These are phyloP conservation scores for Cardiosporidium cionae DNA, from an alignment of 169 alveolate genomes.

Conservation along the genomic window DNA sequence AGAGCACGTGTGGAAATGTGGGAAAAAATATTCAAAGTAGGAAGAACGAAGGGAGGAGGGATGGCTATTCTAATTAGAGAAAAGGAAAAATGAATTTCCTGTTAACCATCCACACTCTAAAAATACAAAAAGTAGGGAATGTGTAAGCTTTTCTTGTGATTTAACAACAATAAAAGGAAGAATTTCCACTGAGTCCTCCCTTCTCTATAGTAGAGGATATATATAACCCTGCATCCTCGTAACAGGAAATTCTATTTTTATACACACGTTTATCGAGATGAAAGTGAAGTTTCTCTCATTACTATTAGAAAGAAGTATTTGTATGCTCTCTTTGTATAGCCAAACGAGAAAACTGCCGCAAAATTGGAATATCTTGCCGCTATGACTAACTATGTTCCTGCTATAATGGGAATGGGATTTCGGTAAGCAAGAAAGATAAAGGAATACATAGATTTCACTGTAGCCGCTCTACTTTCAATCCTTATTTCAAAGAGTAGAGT, in stretches of 20 bases:
- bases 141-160: too few relatives aligned
- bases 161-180: neutral
- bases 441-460: too few relatives aligned
- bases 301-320: neutral
- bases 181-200: neutral
- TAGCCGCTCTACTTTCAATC: too few relatives aligned
- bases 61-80: too few relatives aligned
- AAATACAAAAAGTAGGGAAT: too few relatives aligned
- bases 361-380: conserved; percentile 12
- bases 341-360: conserved; percentile 1
- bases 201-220: neutral
- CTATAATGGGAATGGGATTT: conserved; percentile 7
- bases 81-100: too few relatives aligned
- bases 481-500: too few relatives aligned
- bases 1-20: too few relatives aligned
- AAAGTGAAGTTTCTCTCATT: neutral
- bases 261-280: neutral
- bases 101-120: too few relatives aligned
- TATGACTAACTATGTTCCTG: conserved; percentile 2
- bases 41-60: too few relatives aligned
- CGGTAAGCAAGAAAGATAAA: neutral
- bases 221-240: neutral
- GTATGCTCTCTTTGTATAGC: neutral
- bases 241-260: neutral
- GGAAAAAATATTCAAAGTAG: too few relatives aligned